Evolutionary conservation across 2,329 filamentous ascomycete species (phyloP).

Genomic region (Graphiopsis chlorocephala): DNA sequence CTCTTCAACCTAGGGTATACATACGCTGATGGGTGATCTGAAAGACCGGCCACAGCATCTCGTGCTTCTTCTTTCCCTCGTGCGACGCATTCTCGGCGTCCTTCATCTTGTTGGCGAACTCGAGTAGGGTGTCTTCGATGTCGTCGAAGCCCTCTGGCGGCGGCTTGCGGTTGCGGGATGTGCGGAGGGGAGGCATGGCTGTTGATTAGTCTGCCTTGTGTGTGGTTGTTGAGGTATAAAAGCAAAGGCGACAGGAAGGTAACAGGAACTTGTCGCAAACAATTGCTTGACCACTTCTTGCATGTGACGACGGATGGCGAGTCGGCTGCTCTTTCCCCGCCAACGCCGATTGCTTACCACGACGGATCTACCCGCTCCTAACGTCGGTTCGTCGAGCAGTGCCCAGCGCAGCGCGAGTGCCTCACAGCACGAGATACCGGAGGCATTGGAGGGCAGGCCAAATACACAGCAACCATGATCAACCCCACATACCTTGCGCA

Average conservation of each 20-base stretch:
- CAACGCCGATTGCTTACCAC: slow-evolving; percentile 1
- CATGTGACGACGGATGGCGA: slow-evolving; percentile 8
- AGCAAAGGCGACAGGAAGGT: background rate
- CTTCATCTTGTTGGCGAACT: slow-evolving; percentile 89
- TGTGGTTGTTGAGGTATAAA: background rate
- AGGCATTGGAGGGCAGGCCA: slow-evolving; percentile 14
- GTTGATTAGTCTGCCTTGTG: background rate
- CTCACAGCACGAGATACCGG: slow-evolving; percentile 6
- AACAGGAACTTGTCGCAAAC: background rate
- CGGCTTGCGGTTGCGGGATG: slow-evolving; percentile 73
- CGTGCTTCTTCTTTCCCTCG: slow-evolving; percentile 78
- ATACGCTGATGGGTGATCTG: slow-evolving; percentile 91
- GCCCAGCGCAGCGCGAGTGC: background rate
- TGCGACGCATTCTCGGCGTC: slow-evolving; percentile 87
- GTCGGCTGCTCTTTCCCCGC: slow-evolving; percentile 3
- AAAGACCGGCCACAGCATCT: slow-evolving; percentile 95
- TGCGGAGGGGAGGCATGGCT: slow-evolving; percentile 73
- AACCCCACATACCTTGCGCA: slow-evolving; percentile 84
- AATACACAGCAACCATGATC: slow-evolving; percentile 56
- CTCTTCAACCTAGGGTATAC: slow-evolving; percentile 24
- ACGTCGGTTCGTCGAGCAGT: slow-evolving; percentile 6
- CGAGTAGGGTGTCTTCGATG: slow-evolving; percentile 80
- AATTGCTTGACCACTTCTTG: slow-evolving; percentile 1
- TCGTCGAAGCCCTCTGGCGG: slow-evolving; percentile 84
- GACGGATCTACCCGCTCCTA: slow-evolving; percentile 1